A percentile compares a stretch with the other conserved stretches of the same genome.
phyloP scores from a whole-genome alignment of 768 basidiomycete genomes.

The Agrocybe praecox region DNA sequence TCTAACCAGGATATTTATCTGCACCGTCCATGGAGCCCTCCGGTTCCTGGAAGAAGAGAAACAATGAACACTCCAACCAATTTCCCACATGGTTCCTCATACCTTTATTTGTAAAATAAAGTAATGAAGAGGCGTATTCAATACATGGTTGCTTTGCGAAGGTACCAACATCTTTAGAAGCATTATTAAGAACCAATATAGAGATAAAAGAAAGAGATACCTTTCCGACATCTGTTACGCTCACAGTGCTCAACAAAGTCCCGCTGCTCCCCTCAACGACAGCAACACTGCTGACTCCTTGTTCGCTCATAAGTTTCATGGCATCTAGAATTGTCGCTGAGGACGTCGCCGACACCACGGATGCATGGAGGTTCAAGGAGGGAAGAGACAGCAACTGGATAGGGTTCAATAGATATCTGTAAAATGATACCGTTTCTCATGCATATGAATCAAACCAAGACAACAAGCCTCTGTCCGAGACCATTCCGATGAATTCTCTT shows the following conservation, averaged over 20 bases:
- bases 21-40: constrained; percentile 79
- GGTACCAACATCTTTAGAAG: constrained; percentile 69
- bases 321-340: constrained; percentile 71
- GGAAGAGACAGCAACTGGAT: constrained; percentile 61
- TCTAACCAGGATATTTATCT: constrained; percentile 79
- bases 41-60: constrained; percentile 50
- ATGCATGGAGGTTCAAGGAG: constrained; percentile 61
- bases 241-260: constrained; percentile 70
- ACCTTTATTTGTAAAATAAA: constrained; percentile 79
- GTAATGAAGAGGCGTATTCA: constrained; percentile 67
- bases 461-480: constrained; percentile 75
- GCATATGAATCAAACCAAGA: constrained; percentile 67
- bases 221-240: constrained; percentile 82
- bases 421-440: constrained; percentile 46
- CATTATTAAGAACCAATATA: not conserved
- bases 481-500: constrained; percentile 62
- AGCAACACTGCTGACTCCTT: constrained; percentile 83
- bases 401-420: constrained; percentile 52
- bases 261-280: constrained; percentile 70
- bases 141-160: constrained; percentile 76
- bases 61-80: too few species aligned
- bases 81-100: not conserved
- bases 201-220: constrained; percentile 33
- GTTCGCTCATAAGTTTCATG: constrained; percentile 85
- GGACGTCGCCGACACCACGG: constrained; percentile 66